These are phyloP conservation scores for Collybiopsis confluens DNA, from an alignment of 768 basidiomycete genomes.

Conservation along the genomic window DNA sequence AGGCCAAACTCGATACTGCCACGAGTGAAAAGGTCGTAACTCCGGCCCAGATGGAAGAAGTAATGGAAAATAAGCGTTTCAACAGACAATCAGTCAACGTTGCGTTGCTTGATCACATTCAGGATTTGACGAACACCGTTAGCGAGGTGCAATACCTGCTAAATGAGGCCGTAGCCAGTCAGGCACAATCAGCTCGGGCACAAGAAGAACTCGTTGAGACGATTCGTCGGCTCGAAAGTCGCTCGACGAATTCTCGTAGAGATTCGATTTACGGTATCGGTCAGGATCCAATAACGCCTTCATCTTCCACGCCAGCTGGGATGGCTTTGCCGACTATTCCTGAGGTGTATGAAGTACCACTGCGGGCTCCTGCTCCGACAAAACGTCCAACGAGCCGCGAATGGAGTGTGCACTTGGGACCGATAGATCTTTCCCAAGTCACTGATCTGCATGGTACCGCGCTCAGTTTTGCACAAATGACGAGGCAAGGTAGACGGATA, in stretches of 20 bases:
- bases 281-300: neutral
- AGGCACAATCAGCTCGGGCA: neutral
- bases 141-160: conserved; percentile 2
- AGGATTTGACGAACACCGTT: neutral
- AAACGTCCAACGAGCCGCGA: neutral
- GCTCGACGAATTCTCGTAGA: neutral
- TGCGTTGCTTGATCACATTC: neutral
- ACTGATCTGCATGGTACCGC: conserved; percentile 3
- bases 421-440: conserved; percentile 1
- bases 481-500: neutral
- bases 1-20: neutral
- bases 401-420: conserved; percentile 4
- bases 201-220: conserved; percentile 3
- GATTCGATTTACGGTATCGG: conserved; percentile 4
- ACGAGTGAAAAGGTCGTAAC: neutral
- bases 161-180: conserved; percentile 2
- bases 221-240: neutral
- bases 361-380: conserved; percentile 2
- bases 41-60: conserved; percentile 1
- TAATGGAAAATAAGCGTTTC: neutral
- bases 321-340: neutral
- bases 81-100: neutral
- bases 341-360: neutral
- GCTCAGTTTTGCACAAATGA: neutral
- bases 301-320: neutral